phyloP scores from a whole-genome alignment of 768 basidiomycete species.

The Macrolepiota albuminosa region DNA sequence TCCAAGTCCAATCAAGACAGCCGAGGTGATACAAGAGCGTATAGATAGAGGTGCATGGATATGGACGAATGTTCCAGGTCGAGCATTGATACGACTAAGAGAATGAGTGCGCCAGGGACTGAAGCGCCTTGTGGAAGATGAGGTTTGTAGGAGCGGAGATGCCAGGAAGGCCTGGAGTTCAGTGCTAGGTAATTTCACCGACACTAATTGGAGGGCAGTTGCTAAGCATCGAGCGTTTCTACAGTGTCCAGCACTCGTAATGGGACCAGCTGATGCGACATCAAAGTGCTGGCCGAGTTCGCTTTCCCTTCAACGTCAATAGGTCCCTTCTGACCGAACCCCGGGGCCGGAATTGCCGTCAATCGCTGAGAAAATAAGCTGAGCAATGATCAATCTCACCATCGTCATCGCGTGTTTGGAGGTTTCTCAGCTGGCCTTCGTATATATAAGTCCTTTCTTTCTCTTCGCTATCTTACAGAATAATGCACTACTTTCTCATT shows the following conservation, averaged over 20 bases:
- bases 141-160: conserved; percentile 19
- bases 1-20: conserved; percentile 22
- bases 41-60: conserved; percentile 24
- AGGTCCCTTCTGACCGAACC: too few relatives aligned
- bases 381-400: neutral
- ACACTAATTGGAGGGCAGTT: neutral
- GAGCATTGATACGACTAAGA: conserved; percentile 27
- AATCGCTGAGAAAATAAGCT: neutral
- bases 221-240: conserved; percentile 20
- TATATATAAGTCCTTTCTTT: neutral
- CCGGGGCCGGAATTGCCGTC: neutral
- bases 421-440: neutral
- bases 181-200: conserved; percentile 14
- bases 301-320: neutral
- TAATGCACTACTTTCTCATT: neutral
- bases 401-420: neutral
- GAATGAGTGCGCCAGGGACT: conserved; percentile 17
- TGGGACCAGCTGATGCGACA: neutral
- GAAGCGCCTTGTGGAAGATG: conserved; percentile 24
- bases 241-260: conserved; percentile 25
- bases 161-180: conserved; percentile 7
- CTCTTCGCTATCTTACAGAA: neutral
- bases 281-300: neutral
- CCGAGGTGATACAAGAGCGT: conserved; percentile 25
- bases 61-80: conserved; percentile 30